Conservation (phyloP, 2,329 filamentous ascomycete genomes). For the Colletotrichum filicis region DNA sequence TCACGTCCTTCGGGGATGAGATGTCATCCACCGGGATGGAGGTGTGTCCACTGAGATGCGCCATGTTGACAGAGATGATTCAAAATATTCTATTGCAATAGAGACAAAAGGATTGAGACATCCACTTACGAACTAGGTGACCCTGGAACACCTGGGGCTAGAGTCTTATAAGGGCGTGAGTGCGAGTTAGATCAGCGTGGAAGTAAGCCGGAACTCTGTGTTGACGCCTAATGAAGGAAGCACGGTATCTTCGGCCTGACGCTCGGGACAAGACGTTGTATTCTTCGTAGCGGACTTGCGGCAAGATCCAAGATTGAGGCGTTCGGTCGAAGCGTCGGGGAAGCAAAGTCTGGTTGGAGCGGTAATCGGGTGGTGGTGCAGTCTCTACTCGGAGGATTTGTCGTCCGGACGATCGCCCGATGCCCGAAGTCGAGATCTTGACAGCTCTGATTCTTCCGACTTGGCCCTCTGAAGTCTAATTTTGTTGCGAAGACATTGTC, state of each 20-base stretch:
- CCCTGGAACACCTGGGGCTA: not conserved
- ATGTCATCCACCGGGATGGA: not conserved
- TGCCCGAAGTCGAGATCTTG: constrained; percentile 11
- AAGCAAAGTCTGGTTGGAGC: not conserved
- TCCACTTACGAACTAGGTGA: not conserved
- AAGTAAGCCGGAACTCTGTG: not conserved
- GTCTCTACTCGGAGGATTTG: not conserved
- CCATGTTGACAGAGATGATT: not conserved
- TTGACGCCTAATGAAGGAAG: not conserved
- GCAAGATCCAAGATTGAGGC: not conserved
- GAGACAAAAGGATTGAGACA: not conserved
- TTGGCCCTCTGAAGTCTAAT: not conserved
- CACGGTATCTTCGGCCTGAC: not conserved
- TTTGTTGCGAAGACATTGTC: not conserved
- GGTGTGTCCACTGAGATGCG: not conserved
- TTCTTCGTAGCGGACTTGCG: not conserved
- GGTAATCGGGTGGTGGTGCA: not conserved
- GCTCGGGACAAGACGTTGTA: constrained; percentile 1
- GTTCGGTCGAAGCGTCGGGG: constrained; percentile 17
- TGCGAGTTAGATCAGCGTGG: not conserved
- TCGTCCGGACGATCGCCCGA: constrained; percentile 26
- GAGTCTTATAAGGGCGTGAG: constrained; percentile 5
- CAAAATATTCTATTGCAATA: not conserved
- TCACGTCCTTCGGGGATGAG: not conserved
- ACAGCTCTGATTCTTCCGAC: not conserved